These are phyloP conservation scores for Trichoderma sp. DNA, from an alignment of 2,329 filamentous ascomycete species.

Conservation along the genomic window DNA sequence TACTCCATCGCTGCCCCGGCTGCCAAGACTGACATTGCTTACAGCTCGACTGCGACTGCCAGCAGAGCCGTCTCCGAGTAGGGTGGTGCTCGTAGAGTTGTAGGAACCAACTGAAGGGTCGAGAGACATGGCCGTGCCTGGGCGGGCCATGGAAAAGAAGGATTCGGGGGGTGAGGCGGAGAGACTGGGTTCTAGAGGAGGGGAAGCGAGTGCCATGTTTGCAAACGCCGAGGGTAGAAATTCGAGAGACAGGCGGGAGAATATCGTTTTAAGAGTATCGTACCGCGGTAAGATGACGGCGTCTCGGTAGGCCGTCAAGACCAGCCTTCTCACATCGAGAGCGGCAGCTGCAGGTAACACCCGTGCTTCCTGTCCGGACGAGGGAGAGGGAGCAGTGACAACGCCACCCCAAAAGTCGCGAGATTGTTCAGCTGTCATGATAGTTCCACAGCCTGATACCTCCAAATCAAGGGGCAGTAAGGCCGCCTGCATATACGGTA, in stretches of 20 bases:
- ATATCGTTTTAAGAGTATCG: conserved; percentile 83
- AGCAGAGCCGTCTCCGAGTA: conserved; percentile 64
- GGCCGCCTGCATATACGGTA: conserved; percentile 93
- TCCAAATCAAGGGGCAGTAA: conserved; percentile 92
- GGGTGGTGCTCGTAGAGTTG: conserved; percentile 74
- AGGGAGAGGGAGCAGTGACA: conserved; percentile 41
- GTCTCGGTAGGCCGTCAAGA: conserved; percentile 85
- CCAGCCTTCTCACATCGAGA: conserved; percentile 84
- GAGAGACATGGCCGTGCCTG: conserved; percentile 71
- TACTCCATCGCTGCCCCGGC: conserved; percentile 43
- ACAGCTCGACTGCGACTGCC: conserved; percentile 74
- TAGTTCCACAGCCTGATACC: conserved; percentile 77
- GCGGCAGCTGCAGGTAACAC: conserved; percentile 52
- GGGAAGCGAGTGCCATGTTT: conserved; percentile 54
- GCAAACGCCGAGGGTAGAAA: conserved; percentile 59
- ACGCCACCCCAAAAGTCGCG: conserved; percentile 87
- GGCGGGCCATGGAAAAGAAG: conserved; percentile 50
- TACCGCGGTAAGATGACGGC: conserved; percentile 84
- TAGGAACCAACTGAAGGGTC: conserved; percentile 75
- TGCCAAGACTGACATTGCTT: conserved; percentile 73
- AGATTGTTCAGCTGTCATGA: conserved; percentile 76
- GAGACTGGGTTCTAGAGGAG: conserved; percentile 48
- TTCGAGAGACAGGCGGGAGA: conserved; percentile 84
- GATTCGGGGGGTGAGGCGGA: conserved; percentile 53
- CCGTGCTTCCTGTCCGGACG: conserved; percentile 30